Evolutionary conservation across 2,329 filamentous ascomycete genomes (phyloP), one percentile per base, ranked within the genome.

Genomic region (Sphaerostilbella broomeana): DNA sequence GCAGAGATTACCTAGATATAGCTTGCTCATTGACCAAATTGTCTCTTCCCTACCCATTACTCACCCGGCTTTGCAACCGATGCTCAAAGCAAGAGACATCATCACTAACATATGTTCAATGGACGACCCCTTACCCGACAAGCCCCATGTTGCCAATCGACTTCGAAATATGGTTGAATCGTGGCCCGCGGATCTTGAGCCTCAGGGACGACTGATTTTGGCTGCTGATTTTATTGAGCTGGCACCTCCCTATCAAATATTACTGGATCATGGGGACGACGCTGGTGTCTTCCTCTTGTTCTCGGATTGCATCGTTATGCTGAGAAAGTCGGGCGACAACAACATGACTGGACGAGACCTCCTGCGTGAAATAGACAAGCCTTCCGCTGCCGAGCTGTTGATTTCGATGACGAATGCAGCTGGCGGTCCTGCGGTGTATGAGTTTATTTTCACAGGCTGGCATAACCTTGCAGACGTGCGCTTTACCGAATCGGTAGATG

Each of bases 71-170:
- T 72, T 95, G 38, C 82, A 84, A 49, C 73, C 75, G 3, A 81
- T 98, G 64, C 75, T 95, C 28, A 89, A 87, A 57, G 89, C 92
- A 1, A 77, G 90, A 49, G 92, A 97, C 58, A 85, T 95, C 38
- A 88, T 98, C 49, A 88, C 89, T 15, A 92, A 94, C 38, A 98
- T 98, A 29, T 98, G 92, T 62, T 94, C 90, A 12, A 81, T 95
- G 65, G 90, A 95, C 52, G 84, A 65, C 57, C 84, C 54, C 53
- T 70, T 61, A 52, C 76, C 69, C 3, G 83, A 86, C 53, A 84
- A 87, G 50, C 79, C 81, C 8, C 84, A 86, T 49, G 71, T 86
- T 30, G 75, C 83, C 22, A 83, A 79, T 49, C 79, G 85, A 28
- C 67, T 95, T 33, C 81, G 81, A 47, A 81, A 82, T 48, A 75